Conservation (phyloP, 176 grass and related monocot genomes). For the Triticum urartu region DNA sequence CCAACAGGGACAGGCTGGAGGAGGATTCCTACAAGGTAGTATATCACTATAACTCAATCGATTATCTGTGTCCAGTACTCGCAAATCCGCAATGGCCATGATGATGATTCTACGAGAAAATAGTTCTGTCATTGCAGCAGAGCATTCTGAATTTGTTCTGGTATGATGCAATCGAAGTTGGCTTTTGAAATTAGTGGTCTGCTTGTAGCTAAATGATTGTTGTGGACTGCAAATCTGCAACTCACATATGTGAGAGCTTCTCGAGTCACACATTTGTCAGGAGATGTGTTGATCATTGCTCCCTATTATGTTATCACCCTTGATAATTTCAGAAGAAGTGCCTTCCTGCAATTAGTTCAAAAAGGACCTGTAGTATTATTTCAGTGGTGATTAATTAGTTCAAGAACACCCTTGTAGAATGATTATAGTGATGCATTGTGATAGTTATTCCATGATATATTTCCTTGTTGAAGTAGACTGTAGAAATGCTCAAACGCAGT, state of each 20-base stretch:
- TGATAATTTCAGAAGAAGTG: not conserved
- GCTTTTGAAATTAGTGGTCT: not conserved
- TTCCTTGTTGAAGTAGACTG: not conserved
- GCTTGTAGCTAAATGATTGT: not conserved
- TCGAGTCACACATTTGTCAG: not conserved
- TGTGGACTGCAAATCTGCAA: not conserved
- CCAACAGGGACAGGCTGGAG: constrained; percentile 68
- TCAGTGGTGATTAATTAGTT: not conserved
- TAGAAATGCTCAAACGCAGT: not conserved
- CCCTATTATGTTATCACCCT: not conserved
- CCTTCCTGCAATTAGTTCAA: not conserved
- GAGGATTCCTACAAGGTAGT: constrained; percentile 84
- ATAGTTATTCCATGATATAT: not conserved
- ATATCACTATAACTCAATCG: not conserved
- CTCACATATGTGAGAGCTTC: not conserved
- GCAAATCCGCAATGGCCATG: not conserved
- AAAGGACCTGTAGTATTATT: not conserved
- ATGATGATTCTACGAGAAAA: not conserved
- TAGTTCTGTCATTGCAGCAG: not conserved
- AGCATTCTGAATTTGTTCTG: not conserved
- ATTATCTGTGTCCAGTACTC: not conserved
- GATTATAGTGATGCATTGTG: not conserved
- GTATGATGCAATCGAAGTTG: not conserved
- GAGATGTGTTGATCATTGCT: not conserved
- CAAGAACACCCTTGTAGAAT: not conserved